Conservation (phyloP, 2,329 filamentous ascomycete genomes). For the Davidsoniella eucalypti region DNA sequence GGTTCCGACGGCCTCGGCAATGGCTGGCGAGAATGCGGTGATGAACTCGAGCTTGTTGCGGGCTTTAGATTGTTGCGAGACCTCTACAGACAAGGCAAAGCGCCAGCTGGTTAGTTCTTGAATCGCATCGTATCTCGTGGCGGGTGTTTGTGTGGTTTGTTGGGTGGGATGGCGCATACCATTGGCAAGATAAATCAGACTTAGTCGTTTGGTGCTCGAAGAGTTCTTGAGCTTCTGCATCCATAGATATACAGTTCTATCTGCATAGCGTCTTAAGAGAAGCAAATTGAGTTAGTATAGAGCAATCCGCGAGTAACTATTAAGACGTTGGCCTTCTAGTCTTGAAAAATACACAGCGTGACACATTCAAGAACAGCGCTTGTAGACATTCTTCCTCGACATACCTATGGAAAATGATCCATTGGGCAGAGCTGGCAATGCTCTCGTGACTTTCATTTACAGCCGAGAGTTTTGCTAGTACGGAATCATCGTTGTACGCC, state of each 20-base stretch:
- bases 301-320: no score
- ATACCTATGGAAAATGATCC: slow-evolving; percentile 98
- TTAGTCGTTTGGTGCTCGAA: slow-evolving; percentile 68
- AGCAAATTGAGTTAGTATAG: slow-evolving; percentile 6
- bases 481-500: slow-evolving; percentile 92
- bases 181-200: slow-evolving; percentile 87
- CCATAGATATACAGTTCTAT: slow-evolving; percentile 85
- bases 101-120: neutral
- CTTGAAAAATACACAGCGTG: slow-evolving; percentile 3
- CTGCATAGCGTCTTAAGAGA: slow-evolving; percentile 60
- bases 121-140: neutral
- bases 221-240: slow-evolving; percentile 78
- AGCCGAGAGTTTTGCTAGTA: slow-evolving; percentile 84
- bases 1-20: slow-evolving; percentile 76
- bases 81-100: slow-evolving; percentile 40
- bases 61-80: slow-evolving; percentile 89
- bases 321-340: neutral
- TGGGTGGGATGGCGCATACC: slow-evolving; percentile 34
- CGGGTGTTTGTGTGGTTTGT: neutral
- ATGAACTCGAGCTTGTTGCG: slow-evolving; percentile 87
- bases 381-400: slow-evolving; percentile 7
- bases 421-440: slow-evolving; percentile 91
- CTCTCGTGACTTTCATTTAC: slow-evolving; percentile 96
- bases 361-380: neutral
- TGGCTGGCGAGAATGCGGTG: slow-evolving; percentile 75